These are phyloP conservation scores for Amphicarpaea edgeworthii DNA, from an alignment of 306 rosid species.

Conservation along the genomic window DNA sequence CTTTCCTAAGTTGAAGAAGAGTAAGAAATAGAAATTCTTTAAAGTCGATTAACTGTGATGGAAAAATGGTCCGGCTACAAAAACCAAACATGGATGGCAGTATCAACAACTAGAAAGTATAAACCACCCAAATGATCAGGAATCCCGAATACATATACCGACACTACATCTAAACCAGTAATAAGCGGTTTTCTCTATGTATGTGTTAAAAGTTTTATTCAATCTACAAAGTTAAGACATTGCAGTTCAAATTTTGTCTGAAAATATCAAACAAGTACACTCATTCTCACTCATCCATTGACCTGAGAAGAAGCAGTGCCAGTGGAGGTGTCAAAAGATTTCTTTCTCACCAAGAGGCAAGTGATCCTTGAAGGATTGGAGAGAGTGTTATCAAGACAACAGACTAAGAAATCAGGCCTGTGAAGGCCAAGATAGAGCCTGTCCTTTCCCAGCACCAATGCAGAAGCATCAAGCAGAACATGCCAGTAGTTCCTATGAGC, in stretches of 20 bases:
- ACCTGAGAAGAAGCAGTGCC: conserved; percentile 63
- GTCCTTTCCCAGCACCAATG: conserved; percentile 70
- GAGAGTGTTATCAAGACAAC: conserved; percentile 72
- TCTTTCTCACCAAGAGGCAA: conserved; percentile 81
- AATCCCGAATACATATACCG: neutral
- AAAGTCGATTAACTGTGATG: conserved; percentile 1
- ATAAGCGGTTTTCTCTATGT: conserved; percentile 24
- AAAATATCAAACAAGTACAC: neutral
- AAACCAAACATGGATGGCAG: conserved; percentile 19
- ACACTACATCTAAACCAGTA: conserved; percentile 31
- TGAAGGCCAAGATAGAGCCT: conserved; percentile 72
- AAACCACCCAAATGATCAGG: conserved; percentile 29
- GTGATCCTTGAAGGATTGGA: conserved; percentile 81
- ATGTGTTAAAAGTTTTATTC: conserved; percentile 2
- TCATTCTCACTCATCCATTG: conserved; percentile 51
- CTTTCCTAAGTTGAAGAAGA: too few species aligned
- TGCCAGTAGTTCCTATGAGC: conserved; percentile 93
- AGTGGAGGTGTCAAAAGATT: conserved; percentile 69
- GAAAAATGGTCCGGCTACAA: conserved; percentile 17
- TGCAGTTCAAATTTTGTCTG: neutral
- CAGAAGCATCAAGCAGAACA: conserved; percentile 87
- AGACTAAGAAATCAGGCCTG: conserved; percentile 82
- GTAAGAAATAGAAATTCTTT: neutral
- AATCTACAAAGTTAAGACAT: conserved; percentile 25
- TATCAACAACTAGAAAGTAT: conserved; percentile 2